These are phyloP conservation scores for Xylariaceae sp. DNA, from an alignment of 2,329 filamentous ascomycete genomes.

Conservation along the genomic window DNA sequence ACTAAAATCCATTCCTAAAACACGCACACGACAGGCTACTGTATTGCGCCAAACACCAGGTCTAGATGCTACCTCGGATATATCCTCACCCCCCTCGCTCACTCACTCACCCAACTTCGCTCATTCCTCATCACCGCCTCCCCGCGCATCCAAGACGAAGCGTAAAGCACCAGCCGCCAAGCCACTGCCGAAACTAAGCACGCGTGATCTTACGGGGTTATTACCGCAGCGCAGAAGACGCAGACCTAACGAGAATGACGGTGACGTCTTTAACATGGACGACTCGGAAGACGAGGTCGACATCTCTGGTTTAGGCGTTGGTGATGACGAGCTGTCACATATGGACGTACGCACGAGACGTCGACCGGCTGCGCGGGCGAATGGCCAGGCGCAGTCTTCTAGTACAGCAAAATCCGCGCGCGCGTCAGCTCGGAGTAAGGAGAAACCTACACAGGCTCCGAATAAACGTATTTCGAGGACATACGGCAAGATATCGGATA, in stretches of 20 bases:
- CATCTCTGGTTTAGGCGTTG: constrained; percentile 42
- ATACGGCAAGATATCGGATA: constrained; percentile 51
- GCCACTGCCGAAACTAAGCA: constrained; percentile 43
- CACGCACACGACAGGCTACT: constrained; percentile 32
- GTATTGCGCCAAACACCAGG: constrained; percentile 35
- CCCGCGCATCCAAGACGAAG: constrained; percentile 29
- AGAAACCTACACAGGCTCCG: constrained; percentile 15
- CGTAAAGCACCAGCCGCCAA: constrained; percentile 33
- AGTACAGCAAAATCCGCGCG: constrained; percentile 7
- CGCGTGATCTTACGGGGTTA: constrained; percentile 49
- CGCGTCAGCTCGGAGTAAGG: constrained; percentile 14
- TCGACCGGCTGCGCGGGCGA: constrained; percentile 30
- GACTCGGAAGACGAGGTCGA: constrained; percentile 45
- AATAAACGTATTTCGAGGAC: constrained; percentile 36
- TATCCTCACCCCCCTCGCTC: constrained; percentile 60
- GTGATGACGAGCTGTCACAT: constrained; percentile 54
- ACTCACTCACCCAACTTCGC: constrained; percentile 60
- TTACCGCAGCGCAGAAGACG: constrained; percentile 47
- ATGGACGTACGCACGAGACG: constrained; percentile 37
- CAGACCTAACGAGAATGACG: constrained; percentile 32
- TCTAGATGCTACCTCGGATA: constrained; percentile 42
- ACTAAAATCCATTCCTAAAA: constrained; percentile 46
- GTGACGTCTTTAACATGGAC: constrained; percentile 38
- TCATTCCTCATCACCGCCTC: constrained; percentile 28
- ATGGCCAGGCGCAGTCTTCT: constrained; percentile 26